phyloP scores from a whole-genome alignment of 208 protist species.

The Acanthamoeba triangularis region DNA sequence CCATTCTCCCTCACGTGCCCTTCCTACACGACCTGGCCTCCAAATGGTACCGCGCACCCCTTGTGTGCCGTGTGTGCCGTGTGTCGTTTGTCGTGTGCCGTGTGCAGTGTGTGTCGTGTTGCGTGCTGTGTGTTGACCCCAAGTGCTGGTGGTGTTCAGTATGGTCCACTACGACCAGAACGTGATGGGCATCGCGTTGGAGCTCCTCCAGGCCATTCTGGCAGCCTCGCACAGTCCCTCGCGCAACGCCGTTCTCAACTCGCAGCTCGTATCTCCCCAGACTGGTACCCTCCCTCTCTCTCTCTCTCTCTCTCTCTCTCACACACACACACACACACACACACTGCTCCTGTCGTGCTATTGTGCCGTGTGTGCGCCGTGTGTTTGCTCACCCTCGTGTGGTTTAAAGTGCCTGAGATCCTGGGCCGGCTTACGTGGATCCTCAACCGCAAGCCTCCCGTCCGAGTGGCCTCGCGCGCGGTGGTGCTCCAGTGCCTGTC shows the following conservation, averaged over 20 bases:
- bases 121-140: background rate
- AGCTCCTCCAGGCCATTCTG: slow-evolving; percentile 33
- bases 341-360: no score
- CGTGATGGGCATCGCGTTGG: slow-evolving; percentile 63
- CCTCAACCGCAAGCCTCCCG: slow-evolving; percentile 30
- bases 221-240: slow-evolving; percentile 36
- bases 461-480: slow-evolving; percentile 22
- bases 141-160: background rate
- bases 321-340: no score
- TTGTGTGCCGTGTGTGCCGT: background rate
- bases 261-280: background rate
- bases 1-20: slow-evolving; percentile 41
- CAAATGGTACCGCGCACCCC: background rate
- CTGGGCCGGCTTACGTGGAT: slow-evolving; percentile 37
- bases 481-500: slow-evolving; percentile 71
- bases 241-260: slow-evolving; percentile 20
- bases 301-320: background rate
- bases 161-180: slow-evolving; percentile 68
- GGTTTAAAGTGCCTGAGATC: slow-evolving; percentile 10
- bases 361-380: background rate
- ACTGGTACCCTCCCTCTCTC: background rate
- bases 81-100: no score
- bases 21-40: slow-evolving; percentile 44
- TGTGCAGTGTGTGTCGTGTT: no score
- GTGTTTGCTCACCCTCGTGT: background rate